Percentiles rank a stretch among this genome's conserved stretches.
These are phyloP conservation scores for Pythium myriotylum DNA, from an alignment of 352 stramenopile genomes.

Conservation along the genomic window DNA sequence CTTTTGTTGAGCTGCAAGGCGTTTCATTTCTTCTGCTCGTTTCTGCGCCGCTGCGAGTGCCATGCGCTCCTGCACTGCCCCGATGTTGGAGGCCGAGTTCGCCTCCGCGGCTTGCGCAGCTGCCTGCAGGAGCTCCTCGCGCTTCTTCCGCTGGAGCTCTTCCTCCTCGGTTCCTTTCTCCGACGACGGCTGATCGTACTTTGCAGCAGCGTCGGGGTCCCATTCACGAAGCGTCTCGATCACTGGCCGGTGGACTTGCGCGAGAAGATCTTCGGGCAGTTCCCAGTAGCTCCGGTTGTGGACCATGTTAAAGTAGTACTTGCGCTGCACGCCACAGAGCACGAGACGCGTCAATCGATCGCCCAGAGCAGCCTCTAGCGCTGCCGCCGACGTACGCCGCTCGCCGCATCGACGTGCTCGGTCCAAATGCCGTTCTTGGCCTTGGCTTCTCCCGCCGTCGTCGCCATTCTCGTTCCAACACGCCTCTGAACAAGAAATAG, in stretches of 20 bases:
- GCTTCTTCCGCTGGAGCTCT: conserved; percentile 31
- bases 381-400: conserved; percentile 39
- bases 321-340: conserved; percentile 37
- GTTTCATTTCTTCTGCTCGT: conserved; percentile 50
- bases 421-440: conserved; percentile 75
- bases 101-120: conserved; percentile 14
- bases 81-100: conserved; percentile 6
- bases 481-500: not conserved
- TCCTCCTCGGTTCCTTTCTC: conserved; percentile 27
- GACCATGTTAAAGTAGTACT: conserved; percentile 82
- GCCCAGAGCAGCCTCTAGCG: not conserved
- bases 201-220: conserved; percentile 41
- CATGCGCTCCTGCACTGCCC: conserved; percentile 64
- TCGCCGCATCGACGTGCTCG: conserved; percentile 60
- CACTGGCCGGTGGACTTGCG: conserved; percentile 50
- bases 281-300: conserved; percentile 78
- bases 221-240: conserved; percentile 54
- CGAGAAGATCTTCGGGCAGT: conserved; percentile 51
- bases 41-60: conserved; percentile 53
- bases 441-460: conserved; percentile 9
- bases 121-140: conserved; percentile 41
- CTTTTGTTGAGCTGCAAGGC: conserved; percentile 5
- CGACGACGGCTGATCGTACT: conserved; percentile 31
- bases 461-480: conserved; percentile 11
- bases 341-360: not conserved